These are phyloP conservation scores for Colletotrichum destructivum DNA, from an alignment of 2,329 filamentous ascomycete species.

Conservation along the genomic window DNA sequence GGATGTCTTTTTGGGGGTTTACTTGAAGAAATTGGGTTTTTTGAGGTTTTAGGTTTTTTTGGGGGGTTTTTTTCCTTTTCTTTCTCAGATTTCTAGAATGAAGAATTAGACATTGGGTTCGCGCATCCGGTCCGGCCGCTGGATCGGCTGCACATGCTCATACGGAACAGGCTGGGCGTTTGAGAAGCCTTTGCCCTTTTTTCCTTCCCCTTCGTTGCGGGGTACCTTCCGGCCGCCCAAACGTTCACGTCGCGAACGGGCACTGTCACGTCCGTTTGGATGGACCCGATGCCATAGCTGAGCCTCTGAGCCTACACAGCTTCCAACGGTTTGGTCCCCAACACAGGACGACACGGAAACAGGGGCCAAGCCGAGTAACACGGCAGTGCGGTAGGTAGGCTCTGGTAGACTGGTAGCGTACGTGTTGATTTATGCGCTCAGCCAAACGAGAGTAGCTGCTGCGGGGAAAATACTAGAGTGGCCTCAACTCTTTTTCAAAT, in stretches of 20 bases:
- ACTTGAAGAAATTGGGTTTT: background rate
- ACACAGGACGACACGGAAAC: conserved; percentile 12
- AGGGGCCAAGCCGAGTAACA: conserved; percentile 9
- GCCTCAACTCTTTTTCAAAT: conserved; percentile 24
- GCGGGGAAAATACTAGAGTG: conserved; percentile 25
- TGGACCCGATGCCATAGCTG: background rate
- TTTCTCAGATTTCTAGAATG: background rate
- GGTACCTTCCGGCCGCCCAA: background rate
- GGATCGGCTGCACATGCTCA: background rate
- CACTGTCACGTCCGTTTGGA: background rate
- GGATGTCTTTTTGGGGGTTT: conserved; percentile 4
- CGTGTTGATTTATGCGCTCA: conserved; percentile 14
- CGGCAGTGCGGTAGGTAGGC: background rate
- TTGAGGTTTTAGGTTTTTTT: too few species aligned
- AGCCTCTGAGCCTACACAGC: background rate
- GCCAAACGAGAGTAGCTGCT: background rate
- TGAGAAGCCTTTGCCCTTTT: background rate
- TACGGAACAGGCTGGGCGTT: conserved; percentile 12
- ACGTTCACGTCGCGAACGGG: background rate
- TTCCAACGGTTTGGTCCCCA: conserved; percentile 6
- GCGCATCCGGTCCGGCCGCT: background rate
- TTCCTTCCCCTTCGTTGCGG: background rate
- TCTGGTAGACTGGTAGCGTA: background rate
- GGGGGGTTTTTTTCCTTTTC: too few species aligned
- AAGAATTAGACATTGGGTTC: conserved; percentile 4